Conservation (phyloP, 2,329 filamentous ascomycete species). For the Trichoderma breve region DNA sequence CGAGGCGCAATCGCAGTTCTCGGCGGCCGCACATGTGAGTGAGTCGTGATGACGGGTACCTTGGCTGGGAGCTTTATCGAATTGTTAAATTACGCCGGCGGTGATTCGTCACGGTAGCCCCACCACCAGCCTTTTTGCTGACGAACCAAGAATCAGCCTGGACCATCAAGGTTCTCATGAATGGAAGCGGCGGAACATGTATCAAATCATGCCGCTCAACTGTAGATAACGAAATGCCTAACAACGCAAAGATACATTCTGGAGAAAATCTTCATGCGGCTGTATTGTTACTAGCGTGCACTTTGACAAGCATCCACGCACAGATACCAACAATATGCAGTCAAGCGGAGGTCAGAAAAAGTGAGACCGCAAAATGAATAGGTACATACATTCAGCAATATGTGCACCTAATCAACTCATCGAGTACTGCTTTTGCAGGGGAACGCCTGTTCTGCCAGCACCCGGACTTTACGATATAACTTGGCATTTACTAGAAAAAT, state of each 20-base stretch:
- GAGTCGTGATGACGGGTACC: background rate
- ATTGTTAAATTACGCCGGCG: background rate
- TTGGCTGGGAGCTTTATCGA: background rate
- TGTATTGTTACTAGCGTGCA: background rate
- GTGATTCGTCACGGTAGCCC: background rate
- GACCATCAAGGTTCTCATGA: constrained; percentile 14
- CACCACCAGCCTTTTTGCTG: background rate
- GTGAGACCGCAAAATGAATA: too few species aligned
- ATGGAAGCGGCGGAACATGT: background rate
- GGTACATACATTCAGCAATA: too few species aligned
- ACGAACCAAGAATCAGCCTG: background rate
- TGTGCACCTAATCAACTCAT: too few species aligned
- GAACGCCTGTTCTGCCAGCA: too few species aligned
- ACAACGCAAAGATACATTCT: background rate
- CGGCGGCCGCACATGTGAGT: background rate
- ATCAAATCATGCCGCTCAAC: background rate
- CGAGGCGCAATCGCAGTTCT: background rate
- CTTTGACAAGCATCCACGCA: background rate
- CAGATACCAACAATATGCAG: background rate
- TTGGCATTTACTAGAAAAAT: too few species aligned
- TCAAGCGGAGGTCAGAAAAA: too few species aligned
- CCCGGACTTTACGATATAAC: too few species aligned
- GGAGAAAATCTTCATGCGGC: background rate
- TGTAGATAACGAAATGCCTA: background rate
- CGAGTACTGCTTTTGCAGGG: too few species aligned